Evolutionary conservation across 73 alveolate species (phyloP).

Genomic region (Paraurostyla sp.): DNA sequence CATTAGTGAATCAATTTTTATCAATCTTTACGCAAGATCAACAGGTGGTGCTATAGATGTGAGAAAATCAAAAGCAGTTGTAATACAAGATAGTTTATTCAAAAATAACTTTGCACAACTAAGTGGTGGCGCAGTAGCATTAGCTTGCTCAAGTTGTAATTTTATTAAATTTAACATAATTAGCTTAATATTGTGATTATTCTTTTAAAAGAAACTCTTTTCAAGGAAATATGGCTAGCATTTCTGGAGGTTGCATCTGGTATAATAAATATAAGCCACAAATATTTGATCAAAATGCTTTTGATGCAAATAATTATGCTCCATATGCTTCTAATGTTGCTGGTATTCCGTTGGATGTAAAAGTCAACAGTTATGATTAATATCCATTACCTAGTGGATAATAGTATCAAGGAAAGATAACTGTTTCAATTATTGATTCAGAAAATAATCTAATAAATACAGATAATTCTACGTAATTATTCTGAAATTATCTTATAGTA

Average conservation of each 20-base stretch:
- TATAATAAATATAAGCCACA: neutral
- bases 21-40: no score
- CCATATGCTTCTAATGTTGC: slow-evolving; percentile 7
- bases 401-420: neutral
- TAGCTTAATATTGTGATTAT: no score
- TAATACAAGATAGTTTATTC: no score
- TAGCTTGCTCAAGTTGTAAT: no score
- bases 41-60: no score
- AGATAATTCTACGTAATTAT: neutral
- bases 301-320: neutral
- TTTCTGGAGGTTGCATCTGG: neutral
- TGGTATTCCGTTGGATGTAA: neutral
- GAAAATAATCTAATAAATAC: neutral
- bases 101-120: no score
- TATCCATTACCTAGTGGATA: neutral
- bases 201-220: no score
- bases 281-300: neutral
- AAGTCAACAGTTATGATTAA: neutral
- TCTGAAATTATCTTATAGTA: neutral
- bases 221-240: no score
- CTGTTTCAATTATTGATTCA: neutral
- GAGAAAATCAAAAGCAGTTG: no score
- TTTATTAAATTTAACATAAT: no score
- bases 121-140: no score
- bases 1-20: no score